Conservation (phyloP, 768 basidiomycete genomes). For the Boletus edulis region DNA sequence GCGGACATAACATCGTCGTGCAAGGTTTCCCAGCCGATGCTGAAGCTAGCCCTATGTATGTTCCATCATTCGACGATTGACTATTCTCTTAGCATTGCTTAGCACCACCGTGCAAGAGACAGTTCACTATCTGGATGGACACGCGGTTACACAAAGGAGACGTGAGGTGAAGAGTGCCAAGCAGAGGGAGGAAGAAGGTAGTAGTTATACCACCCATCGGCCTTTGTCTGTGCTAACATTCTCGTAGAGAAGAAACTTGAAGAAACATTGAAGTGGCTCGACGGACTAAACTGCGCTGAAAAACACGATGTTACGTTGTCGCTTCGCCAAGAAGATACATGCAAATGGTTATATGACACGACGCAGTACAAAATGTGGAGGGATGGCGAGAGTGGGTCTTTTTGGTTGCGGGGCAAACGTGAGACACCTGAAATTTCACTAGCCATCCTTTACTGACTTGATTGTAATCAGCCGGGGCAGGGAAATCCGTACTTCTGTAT, state of each 20-base stretch:
- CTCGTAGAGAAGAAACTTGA: not conserved
- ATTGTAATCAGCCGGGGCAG: not conserved
- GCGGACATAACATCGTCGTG: no score
- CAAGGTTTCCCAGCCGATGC: no score
- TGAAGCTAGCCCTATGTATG: no score
- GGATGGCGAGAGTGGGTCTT: not conserved
- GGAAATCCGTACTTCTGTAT: slow-evolving; percentile 8
- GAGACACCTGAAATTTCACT: not conserved
- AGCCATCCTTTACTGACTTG: not conserved
- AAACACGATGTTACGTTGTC: slow-evolving; percentile 1
- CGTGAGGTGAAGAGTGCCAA: no score
- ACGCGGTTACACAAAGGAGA: no score
- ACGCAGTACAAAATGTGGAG: slow-evolving; percentile 2
- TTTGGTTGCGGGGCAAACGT: slow-evolving; percentile 12
- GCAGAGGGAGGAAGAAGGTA: not conserved
- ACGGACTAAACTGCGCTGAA: slow-evolving; percentile 1
- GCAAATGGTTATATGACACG: slow-evolving; percentile 3
- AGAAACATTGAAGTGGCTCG: slow-evolving; percentile 1
- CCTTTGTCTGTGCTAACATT: not conserved
- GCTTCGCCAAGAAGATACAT: slow-evolving; percentile 1
- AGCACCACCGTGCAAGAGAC: no score
- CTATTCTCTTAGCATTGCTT: not conserved
- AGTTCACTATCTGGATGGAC: no score
- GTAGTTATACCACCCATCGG: not conserved
- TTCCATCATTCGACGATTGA: no score